Evolutionary conservation across 371 early-diverging fungal species (phyloP).

Genomic region (Mortierella sp.): DNA sequence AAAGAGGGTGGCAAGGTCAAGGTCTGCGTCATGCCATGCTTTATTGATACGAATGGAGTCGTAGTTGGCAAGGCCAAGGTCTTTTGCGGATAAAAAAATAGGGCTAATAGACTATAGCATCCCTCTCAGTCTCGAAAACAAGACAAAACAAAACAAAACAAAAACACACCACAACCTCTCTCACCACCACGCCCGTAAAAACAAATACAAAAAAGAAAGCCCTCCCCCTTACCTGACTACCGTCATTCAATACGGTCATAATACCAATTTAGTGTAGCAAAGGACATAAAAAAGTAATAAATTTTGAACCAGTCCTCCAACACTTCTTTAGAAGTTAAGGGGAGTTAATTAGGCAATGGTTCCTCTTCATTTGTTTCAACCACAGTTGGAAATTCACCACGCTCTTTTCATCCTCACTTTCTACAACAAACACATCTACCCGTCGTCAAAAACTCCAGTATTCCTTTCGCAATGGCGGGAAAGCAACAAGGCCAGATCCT

Average conservation of each 20-base stretch:
- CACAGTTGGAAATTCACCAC: background rate
- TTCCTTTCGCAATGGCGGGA: constrained; percentile 6
- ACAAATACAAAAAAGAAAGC: background rate
- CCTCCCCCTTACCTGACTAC: background rate
- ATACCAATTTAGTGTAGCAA: background rate
- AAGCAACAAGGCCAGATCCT: constrained; percentile 42
- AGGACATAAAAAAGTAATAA: too few relatives aligned
- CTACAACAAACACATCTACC: background rate
- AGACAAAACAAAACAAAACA: background rate
- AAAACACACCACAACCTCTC: constrained; percentile 21
- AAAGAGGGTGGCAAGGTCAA: constrained; percentile 55
- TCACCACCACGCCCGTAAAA: constrained; percentile 18
- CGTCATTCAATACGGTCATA: constrained; percentile 1
- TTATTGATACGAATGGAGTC: constrained; percentile 51
- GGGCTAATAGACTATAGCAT: background rate
- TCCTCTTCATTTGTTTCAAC: background rate
- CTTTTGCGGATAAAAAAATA: constrained; percentile 37
- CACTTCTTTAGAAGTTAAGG: background rate
- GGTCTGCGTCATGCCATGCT: constrained; percentile 56
- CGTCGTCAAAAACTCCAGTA: background rate
- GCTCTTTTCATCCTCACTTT: background rate
- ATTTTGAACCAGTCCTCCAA: too few relatives aligned
- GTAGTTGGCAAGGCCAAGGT: constrained; percentile 56
- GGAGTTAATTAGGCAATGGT: background rate
- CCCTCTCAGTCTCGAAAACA: background rate